These are phyloP conservation scores for Fusarium sp. DNA, from an alignment of 2,329 filamentous ascomycete species.

Conservation along the genomic window DNA sequence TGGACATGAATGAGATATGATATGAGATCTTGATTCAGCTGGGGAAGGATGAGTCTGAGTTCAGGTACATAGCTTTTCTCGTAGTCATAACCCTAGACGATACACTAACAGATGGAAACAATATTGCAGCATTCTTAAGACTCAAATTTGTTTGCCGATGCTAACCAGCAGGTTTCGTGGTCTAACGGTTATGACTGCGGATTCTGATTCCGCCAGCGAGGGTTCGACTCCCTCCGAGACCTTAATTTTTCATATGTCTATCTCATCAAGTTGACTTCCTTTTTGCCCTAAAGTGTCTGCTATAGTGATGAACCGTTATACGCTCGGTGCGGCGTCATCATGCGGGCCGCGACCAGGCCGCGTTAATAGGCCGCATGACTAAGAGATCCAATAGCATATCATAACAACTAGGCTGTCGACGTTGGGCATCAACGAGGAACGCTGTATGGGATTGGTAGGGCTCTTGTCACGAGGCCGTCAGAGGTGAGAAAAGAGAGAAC, in stretches of 20 bases:
- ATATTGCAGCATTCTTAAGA: not conserved
- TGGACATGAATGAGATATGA: not conserved
- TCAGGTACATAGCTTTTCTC: too few relatives aligned
- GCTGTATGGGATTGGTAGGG: conserved; percentile 2
- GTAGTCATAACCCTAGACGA: too few relatives aligned
- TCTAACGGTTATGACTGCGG: not conserved
- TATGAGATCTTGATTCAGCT: not conserved
- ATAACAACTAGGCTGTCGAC: not conserved
- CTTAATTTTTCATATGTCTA: not conserved
- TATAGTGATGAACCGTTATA: not conserved
- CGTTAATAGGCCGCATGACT: conserved; percentile 23
- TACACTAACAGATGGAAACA: not conserved
- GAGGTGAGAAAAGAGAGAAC: conserved; percentile 29
- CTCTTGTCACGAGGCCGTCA: conserved; percentile 15
- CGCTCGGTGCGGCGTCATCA: conserved; percentile 22
- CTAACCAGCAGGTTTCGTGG: too few relatives aligned
- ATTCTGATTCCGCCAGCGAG: not conserved
- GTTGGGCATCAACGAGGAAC: conserved; percentile 33
- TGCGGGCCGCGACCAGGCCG: conserved; percentile 27
- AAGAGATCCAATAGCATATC: conserved; percentile 5
- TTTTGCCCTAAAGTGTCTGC: not conserved
- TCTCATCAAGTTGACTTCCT: not conserved
- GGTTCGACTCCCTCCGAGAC: not conserved
- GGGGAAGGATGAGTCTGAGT: not conserved
- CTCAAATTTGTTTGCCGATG: not conserved